Conservation (phyloP, 768 basidiomycete species). For the Multifurca ochricompacta region DNA sequence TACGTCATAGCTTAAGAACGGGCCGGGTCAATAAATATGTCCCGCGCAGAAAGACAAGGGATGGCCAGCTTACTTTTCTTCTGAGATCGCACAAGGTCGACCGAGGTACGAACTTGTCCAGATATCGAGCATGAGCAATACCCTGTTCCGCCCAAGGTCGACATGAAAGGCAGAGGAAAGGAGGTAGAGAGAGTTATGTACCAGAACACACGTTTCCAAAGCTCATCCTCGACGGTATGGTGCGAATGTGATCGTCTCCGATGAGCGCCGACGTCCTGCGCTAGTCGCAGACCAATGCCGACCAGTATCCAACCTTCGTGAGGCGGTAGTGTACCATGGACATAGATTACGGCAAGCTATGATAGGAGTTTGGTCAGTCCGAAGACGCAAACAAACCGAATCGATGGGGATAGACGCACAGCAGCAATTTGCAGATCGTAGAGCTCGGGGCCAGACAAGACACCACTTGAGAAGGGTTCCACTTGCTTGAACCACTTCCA, state of each 20-base stretch:
- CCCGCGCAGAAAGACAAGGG: neutral
- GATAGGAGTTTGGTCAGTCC: neutral
- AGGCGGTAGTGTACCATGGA: conserved; percentile 38
- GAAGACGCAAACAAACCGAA: neutral
- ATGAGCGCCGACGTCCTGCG: conserved; percentile 74
- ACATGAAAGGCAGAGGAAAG: neutral
- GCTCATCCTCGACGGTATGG: conserved; percentile 55
- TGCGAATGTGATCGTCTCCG: conserved; percentile 34
- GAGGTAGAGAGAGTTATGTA: conserved; percentile 22
- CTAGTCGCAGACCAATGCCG: conserved; percentile 57
- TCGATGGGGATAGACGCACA: conserved; percentile 28
- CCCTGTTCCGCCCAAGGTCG: conserved; percentile 29
- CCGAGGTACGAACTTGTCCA: conserved; percentile 45
- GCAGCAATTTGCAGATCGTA: conserved; percentile 66
- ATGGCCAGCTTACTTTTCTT: conserved; percentile 46
- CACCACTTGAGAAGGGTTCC: conserved; percentile 46
- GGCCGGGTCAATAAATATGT: conserved; percentile 20
- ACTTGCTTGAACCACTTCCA: conserved; percentile 53
- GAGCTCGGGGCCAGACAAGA: conserved; percentile 49
- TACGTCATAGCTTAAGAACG: conserved; percentile 20
- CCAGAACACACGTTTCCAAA: conserved; percentile 73
- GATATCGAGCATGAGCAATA: conserved; percentile 41
- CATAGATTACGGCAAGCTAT: conserved; percentile 32
- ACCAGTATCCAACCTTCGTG: conserved; percentile 50
- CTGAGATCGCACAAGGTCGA: conserved; percentile 60